phyloP scores from a whole-genome alignment of 1,139 yeast genomes.

The Nakaseomyces kungkrabaensis region DNA sequence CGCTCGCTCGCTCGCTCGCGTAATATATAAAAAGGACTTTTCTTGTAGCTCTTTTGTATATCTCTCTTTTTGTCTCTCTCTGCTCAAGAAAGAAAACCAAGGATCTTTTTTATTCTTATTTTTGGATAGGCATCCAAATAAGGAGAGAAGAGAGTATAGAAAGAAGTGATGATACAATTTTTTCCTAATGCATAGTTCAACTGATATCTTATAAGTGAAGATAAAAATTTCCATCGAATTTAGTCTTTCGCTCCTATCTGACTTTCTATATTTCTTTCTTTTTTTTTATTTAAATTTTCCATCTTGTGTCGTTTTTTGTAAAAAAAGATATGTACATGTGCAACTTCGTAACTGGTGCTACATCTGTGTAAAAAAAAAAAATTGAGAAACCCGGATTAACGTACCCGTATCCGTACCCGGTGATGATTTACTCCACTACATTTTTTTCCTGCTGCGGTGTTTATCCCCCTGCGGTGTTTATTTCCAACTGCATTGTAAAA shows the following conservation, averaged over 20 bases:
- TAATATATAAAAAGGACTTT: neutral
- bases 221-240: constrained; percentile 28
- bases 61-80: too few species aligned
- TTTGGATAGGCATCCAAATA: neutral
- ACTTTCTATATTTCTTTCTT: constrained; percentile 10
- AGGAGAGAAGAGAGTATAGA: neutral
- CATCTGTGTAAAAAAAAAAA: too few species aligned
- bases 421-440: too few species aligned
- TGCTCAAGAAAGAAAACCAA: too few species aligned
- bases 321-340: too few species aligned
- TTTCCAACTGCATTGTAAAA: too few species aligned
- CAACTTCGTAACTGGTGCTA: too few species aligned
- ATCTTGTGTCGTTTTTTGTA: neutral
- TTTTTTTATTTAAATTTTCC: too few species aligned
- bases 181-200: constrained; percentile 30
- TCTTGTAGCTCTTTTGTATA: neutral
- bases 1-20: neutral
- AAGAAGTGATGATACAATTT: constrained; percentile 21
- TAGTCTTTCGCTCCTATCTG: constrained; percentile 34
- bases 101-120: neutral
- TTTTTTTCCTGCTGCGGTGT: too few species aligned
- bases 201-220: constrained; percentile 27
- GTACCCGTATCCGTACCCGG: too few species aligned
- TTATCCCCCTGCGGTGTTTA: too few species aligned
- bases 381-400: too few species aligned